Evolutionary conservation across 768 basidiomycete species (phyloP).

Genomic region (Russula olivacea): DNA sequence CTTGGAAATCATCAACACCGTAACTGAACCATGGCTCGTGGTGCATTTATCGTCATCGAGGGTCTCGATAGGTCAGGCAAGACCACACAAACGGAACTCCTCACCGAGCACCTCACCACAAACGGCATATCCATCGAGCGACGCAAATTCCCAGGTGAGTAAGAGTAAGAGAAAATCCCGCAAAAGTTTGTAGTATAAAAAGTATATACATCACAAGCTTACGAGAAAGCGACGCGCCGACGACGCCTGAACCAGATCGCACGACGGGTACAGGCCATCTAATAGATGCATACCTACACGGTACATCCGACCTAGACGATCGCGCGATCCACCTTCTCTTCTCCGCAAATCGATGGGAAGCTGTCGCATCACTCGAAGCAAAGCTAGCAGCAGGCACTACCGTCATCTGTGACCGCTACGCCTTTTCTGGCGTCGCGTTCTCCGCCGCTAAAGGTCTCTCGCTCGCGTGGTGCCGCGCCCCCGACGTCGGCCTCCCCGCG

Average conservation of each 20-base stretch:
- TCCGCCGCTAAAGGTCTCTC: conserved; percentile 63
- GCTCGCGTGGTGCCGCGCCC: conserved; percentile 78
- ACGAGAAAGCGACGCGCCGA: neutral
- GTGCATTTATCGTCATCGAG: conserved; percentile 88
- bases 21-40: conserved; percentile 38
- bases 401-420: conserved; percentile 88
- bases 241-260: conserved; percentile 53
- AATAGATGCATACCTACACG: conserved; percentile 88
- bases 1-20: no score
- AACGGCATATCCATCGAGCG: conserved; percentile 46
- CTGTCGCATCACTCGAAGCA: conserved; percentile 67
- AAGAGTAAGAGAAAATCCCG: no score
- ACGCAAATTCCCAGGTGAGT: conserved; percentile 85
- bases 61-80: conserved; percentile 96
- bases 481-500: conserved; percentile 81
- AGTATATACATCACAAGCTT: neutral
- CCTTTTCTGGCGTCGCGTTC: conserved; percentile 95
- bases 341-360: conserved; percentile 96
- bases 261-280: conserved; percentile 86
- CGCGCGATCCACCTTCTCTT: conserved; percentile 90
- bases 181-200: no score
- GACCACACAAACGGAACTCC: conserved; percentile 71
- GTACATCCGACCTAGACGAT: conserved; percentile 83
- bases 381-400: conserved; percentile 58
- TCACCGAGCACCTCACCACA: conserved; percentile 49